Percentiles rank a stretch among this genome's conserved stretches.
phyloP scores from a whole-genome alignment of 352 stramenopile genomes.

The Pythium folliculosum region DNA sequence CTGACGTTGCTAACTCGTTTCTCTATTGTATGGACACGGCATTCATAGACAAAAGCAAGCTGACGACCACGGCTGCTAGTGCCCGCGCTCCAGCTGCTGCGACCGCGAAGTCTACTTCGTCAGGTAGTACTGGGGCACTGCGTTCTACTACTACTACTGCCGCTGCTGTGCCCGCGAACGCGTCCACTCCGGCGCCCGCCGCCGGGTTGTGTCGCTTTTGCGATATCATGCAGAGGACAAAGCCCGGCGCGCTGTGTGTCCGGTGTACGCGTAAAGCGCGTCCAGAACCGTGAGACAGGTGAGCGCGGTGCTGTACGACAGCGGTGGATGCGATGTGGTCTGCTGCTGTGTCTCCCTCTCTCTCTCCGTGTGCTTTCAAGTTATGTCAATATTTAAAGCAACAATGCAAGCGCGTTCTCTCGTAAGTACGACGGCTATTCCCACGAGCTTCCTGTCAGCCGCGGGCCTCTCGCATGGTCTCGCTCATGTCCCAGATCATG shows the following conservation, averaged over 20 bases:
- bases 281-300: neutral
- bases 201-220: conserved; percentile 20
- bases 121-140: too few species aligned
- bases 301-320: too few species aligned
- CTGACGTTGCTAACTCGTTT: neutral
- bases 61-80: too few species aligned
- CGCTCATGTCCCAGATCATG: conserved; percentile 94
- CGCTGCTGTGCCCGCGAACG: neutral
- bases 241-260: conserved; percentile 12
- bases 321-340: neutral
- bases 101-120: too few species aligned
- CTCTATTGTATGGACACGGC: neutral
- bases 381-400: conserved; percentile 26
- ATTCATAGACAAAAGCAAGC: too few species aligned
- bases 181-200: neutral
- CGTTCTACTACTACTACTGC: neutral
- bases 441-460: conserved; percentile 5
- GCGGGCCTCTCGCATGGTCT: conserved; percentile 21
- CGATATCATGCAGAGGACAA: conserved; percentile 8
- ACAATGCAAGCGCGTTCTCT: conserved; percentile 13
- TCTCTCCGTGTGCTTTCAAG: neutral
- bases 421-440: neutral
- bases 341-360: neutral
- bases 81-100: too few species aligned
- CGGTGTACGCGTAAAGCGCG: neutral